A percentile compares a stretch with the other conserved stretches of the same genome.
Conservation (phyloP, 1,284 basidiomycete genomes). For the Ustilago tritici region DNA sequence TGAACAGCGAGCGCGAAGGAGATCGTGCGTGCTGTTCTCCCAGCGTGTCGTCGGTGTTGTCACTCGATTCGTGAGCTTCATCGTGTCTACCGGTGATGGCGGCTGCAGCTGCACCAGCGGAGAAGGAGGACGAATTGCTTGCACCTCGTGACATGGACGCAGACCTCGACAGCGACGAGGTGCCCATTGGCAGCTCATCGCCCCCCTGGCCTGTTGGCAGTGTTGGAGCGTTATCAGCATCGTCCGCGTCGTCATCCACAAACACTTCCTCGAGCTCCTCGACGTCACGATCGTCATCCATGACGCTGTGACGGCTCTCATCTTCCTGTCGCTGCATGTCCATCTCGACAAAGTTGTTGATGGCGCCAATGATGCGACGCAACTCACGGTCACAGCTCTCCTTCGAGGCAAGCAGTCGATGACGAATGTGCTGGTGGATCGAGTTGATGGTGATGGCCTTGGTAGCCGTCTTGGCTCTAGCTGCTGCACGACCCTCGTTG, state of each 20-base stretch:
- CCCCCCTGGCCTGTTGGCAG: slow-evolving; percentile 1
- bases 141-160: slow-evolving; percentile 34
- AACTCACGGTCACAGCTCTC: slow-evolving; percentile 95
- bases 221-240: slow-evolving; percentile 11
- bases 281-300: slow-evolving; percentile 36
- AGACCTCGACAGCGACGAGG: slow-evolving; percentile 17
- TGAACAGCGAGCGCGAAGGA: slow-evolving; percentile 32
- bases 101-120: slow-evolving; percentile 38
- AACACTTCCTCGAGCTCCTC: slow-evolving; percentile 75
- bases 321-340: slow-evolving; percentile 79
- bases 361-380: slow-evolving; percentile 87
- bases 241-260: slow-evolving; percentile 59
- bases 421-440: slow-evolving; percentile 90
- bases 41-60: slow-evolving; percentile 1
- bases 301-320: slow-evolving; percentile 67
- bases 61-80: slow-evolving; percentile 6
- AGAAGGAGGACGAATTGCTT: slow-evolving; percentile 37
- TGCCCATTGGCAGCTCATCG: neutral
- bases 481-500: slow-evolving; percentile 32
- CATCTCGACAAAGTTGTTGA: slow-evolving; percentile 93
- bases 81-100: slow-evolving; percentile 31
- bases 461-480: slow-evolving; percentile 29
- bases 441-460: slow-evolving; percentile 72
- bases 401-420: slow-evolving; percentile 92
- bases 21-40: slow-evolving; percentile 24